Evolutionary conservation across 805 yeast genomes (phyloP).

Genomic region (Metschnikowia shivogae): DNA sequence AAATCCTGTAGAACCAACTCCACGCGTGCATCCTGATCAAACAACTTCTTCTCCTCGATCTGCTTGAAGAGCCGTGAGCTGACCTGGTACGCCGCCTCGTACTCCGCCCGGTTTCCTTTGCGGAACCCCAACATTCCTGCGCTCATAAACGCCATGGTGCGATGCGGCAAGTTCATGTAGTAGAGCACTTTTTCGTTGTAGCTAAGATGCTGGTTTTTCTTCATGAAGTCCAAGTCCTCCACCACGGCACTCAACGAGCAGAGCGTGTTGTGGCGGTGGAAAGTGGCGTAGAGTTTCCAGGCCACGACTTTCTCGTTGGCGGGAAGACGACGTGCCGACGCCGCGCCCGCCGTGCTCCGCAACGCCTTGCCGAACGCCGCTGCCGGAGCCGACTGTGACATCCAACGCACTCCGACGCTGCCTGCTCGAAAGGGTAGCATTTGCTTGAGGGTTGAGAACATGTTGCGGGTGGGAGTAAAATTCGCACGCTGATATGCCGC

Average conservation of each 20-base stretch:
- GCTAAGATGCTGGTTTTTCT: conserved; percentile 51
- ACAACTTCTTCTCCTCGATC: conserved; percentile 58
- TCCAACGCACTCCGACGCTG: background rate
- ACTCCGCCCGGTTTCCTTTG: conserved; percentile 85
- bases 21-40: conserved; percentile 51
- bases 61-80: conserved; percentile 65
- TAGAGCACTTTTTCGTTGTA: conserved; percentile 72
- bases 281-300: conserved; percentile 71
- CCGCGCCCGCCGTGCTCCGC: too few species aligned
- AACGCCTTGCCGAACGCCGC: too few species aligned
- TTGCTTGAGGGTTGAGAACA: conserved; percentile 1
- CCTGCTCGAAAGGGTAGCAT: background rate
- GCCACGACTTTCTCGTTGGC: conserved; percentile 42
- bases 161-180: conserved; percentile 76
- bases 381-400: background rate
- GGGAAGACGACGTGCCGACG: background rate
- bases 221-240: conserved; percentile 57
- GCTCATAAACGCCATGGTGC: conserved; percentile 59
- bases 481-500: conserved; percentile 1
- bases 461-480: background rate
- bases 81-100: conserved; percentile 89
- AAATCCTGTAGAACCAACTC: conserved; percentile 78
- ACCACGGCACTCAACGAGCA: conserved; percentile 68
- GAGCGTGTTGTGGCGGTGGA: conserved; percentile 79
- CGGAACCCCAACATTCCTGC: conserved; percentile 89